Evolutionary conservation across 345 rosid species (phyloP), one percentile per base, ranked within the genome.

Genomic region (Hibiscus trionum): DNA sequence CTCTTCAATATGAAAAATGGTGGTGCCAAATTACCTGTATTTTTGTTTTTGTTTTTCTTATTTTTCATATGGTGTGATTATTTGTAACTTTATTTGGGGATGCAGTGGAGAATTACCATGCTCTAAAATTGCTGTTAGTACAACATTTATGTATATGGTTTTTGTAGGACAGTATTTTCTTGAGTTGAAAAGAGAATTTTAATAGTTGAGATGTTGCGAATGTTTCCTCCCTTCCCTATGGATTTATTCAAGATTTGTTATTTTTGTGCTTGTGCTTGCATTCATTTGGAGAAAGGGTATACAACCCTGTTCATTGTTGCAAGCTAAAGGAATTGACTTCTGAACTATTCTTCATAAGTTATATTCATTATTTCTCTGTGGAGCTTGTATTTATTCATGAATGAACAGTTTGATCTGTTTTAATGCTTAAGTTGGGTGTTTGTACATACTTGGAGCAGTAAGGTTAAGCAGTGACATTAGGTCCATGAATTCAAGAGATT

Each of bases 141-240:
- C 7, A 70, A 4, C 7, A 14, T n/a, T 33, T 33, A 33, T 33
- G 37, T 33, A 33, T 33, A 33, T 33, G 37, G 37, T 33, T 55
- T 70, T 66, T 46, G 9, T 55, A 24, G 61, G 31, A 57, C 16
- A 3, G 35, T 39, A 37, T 67, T 27, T 31, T 7, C 16, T 33
- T 7, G 7, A 33, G 53, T 57, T 56, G 7, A 37, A 31, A 53
- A 33, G 39, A 66, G 44, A 66, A 5, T 12, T 26, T 46, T 26
- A 66, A 15, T n/a, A 47, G 70, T 47, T 47, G 35, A 66, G 19
- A 47, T 66, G 24, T 47, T 47, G 70, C 70, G 47, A 66, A 66
- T 46, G 15, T 15, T 66, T 66, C 58, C 42, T 66, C 71, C 26
- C 35, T 26, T 27, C 35, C 19, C 19, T 26, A 26, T 66, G 19